Evolutionary conservation across 2,329 filamentous ascomycete genomes (phyloP).

Genomic region (Aspergillus hiratsukae): DNA sequence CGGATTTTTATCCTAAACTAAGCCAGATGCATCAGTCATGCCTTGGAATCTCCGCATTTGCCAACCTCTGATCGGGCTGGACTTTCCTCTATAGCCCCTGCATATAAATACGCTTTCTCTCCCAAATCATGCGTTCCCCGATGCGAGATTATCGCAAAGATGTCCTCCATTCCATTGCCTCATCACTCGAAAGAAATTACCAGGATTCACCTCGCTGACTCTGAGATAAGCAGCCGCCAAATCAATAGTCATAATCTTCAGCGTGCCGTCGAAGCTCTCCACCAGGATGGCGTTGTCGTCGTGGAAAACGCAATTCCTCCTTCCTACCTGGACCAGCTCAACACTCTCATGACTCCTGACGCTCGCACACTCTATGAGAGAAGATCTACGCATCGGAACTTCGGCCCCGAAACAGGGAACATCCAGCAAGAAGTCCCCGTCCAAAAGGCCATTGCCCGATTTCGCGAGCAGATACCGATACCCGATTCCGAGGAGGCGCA

Average conservation of each 20-base stretch:
- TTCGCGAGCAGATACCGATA: constrained; percentile 2
- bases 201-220: background rate
- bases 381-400: constrained; percentile 21
- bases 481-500: constrained; percentile 10
- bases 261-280: constrained; percentile 22
- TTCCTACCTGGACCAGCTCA: constrained; percentile 30
- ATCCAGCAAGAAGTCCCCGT: constrained; percentile 40
- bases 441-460: constrained; percentile 30
- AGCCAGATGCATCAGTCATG: background rate
- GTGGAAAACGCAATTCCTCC: constrained; percentile 34
- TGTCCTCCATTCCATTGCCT: background rate
- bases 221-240: background rate
- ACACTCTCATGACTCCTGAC: constrained; percentile 26
- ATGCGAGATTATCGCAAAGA: background rate
- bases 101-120: background rate
- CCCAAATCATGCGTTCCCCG: background rate
- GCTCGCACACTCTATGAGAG: constrained; percentile 29
- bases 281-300: constrained; percentile 36
- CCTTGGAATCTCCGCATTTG: background rate
- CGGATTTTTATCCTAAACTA: background rate
- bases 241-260: constrained; percentile 21
- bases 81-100: background rate
- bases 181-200: background rate
- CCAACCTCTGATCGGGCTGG: background rate
- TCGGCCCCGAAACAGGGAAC: constrained; percentile 31